Percentiles rank a stretch among this genome's conserved stretches.
Evolutionary conservation across 352 stramenopile species (phyloP).

Genomic region (Phytophthora syringae): DNA sequence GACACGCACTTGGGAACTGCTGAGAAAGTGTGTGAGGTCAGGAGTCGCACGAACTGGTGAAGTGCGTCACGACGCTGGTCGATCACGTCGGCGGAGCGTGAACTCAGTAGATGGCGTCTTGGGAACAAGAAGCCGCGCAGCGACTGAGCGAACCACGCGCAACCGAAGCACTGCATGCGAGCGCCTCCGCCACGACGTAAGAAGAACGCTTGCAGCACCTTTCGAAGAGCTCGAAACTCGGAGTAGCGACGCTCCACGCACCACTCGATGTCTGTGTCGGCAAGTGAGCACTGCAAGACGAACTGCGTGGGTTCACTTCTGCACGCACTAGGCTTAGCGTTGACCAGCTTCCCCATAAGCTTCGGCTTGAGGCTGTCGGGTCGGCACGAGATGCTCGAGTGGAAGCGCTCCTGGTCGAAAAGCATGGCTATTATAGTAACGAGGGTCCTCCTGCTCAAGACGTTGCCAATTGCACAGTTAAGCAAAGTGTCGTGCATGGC

Average conservation of each 20-base stretch:
- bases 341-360: constrained; percentile 52
- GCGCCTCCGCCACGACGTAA: constrained; percentile 24
- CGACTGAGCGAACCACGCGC: constrained; percentile 73
- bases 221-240: constrained; percentile 67
- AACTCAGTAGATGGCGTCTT: constrained; percentile 62
- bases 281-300: constrained; percentile 48
- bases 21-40: constrained; percentile 79
- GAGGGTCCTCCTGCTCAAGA: not conserved
- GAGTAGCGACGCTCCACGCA: constrained; percentile 72
- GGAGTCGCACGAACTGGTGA: constrained; percentile 60
- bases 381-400: constrained; percentile 65
- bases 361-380: constrained; percentile 56
- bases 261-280: constrained; percentile 57
- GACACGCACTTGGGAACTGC: constrained; percentile 72
- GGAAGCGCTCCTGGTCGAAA: constrained; percentile 42
- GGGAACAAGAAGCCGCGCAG: constrained; percentile 68
- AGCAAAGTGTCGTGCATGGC: not conserved
- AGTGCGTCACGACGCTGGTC: constrained; percentile 53
- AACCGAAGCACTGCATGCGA: constrained; percentile 74
- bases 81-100: constrained; percentile 51
- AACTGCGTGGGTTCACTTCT: constrained; percentile 41
- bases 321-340: constrained; percentile 20
- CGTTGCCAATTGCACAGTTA: constrained; percentile 25
- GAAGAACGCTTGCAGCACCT: constrained; percentile 65
- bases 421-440: constrained; percentile 19